Base-by-base conservation (phyloP, 1,139 yeast genomes). In the Torulaspora globosa region DNA sequence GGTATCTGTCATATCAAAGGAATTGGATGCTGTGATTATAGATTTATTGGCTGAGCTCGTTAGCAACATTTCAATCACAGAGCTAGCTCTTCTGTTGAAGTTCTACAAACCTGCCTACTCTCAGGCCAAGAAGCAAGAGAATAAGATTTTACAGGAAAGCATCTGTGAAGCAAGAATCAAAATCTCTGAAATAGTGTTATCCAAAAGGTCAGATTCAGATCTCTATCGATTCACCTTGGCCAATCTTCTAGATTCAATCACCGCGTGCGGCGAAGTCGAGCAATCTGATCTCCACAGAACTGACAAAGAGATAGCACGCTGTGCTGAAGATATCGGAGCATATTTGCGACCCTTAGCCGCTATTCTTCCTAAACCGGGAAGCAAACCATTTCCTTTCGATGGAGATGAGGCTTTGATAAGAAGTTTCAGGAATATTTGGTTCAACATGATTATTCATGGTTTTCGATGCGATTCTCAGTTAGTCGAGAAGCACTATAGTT, bases 401-500 rank as follows among this genome's bases (percentile, higher is more conserved):
- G 48, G 54, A 10, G 68, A 66, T 44, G 65, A 63, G 30, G 54
- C 50, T 1, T 48, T 62, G 3, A 60, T 67, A 5, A 60, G 56
- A 34, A 73, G 83, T 48, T 88, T 90, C 70, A 79, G 95, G 60
- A 86, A 92, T 64, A 80, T 88, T 41, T 94, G 99, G 99, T 89
- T 86, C 64, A 92, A 90, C 60, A 74, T 92, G 77, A 94, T 84
- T 3, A 87, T 90, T 36, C 96, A 92, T 66, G 98, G 98, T 0
- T 89, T 82, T 62, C 77, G 82, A 19, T 72, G 74, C 43, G 75
- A 75, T 42, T 82, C 95, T 0, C 72, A 73, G 11, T 70, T 80
- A 58, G 76, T 82, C 9, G 68, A 71, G 45, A 67, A 69, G 9
- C 75, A 77, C 58, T 62, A 68, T 45, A 51, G 52, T 0, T 79